Base-by-base conservation (phyloP, 768 basidiomycete species). In the Fomitopsis serialis region DNA sequence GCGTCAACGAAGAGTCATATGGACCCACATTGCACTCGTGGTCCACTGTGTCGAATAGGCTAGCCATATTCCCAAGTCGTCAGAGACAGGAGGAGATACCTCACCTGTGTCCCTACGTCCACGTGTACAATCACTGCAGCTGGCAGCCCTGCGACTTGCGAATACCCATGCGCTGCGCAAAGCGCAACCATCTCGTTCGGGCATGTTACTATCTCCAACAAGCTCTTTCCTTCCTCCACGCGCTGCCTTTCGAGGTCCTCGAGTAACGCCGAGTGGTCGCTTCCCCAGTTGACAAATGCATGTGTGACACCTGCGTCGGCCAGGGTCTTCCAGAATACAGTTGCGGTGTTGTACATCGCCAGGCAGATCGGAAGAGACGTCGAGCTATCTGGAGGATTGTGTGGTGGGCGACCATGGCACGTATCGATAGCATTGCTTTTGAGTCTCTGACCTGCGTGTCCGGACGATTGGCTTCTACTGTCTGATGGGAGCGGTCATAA, bases 181-280 rank as follows among this genome's bases (percentile, higher is more conserved):
- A 89, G 64, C 0, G 83, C 87, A 5, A 87, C 87, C 81, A 87
- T 87, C 61, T 89, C 87, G 52, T 86, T 87, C 0, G 87, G 87
- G 54, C 81, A 84, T 1, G 81, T 87, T n/a, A 88, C 70, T 43
- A 89, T 77, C 53, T 74, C 64, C 19, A 78, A 73, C 2, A 67
- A 48, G 1, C 78, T 78, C 19, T 65, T 55, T 25, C 65, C 67
- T 1, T 73, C 72, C 51, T 69, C 65, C 3, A 66, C 61, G 2
- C 80, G 73, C 55, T 85, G 81, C n/a, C 81, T 71, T 50, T 78
- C 77, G 10, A 89, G 73, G 34, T 87, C 87, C 58, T 88, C 87
- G 21, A 88, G 73, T 12, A 89, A 64, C 0, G 80, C 85, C 0
- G 85, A 82, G 59, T 88, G 87, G 58, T 89, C 87, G 1, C 81